Evolutionary conservation across 495 filamentous ascomycete species (phyloP).

Genomic region (Penicillium cinerascens): DNA sequence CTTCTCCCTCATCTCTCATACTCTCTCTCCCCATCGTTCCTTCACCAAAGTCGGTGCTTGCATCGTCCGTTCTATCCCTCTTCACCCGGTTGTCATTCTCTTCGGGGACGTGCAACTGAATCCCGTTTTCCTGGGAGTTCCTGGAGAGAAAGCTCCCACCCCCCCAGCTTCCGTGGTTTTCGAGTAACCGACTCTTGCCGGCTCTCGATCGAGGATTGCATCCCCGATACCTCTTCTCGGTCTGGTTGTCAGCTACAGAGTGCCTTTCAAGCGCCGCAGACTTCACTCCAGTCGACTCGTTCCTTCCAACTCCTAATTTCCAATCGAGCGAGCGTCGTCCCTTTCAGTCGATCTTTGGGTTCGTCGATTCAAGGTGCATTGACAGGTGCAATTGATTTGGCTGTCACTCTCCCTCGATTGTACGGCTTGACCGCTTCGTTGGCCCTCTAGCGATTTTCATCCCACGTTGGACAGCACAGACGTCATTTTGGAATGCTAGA

Average conservation of each 20-base stretch:
- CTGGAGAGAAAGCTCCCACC: conserved; percentile 6
- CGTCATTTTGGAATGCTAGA: conserved; percentile 32
- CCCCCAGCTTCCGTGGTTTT: conserved; percentile 1
- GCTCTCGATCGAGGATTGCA: conserved; percentile 8
- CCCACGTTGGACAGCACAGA: conserved; percentile 23
- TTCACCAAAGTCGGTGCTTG: conserved; percentile 33
- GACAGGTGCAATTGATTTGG: conserved; percentile 19
- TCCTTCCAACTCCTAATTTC: conserved; percentile 31
- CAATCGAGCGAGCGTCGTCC: conserved; percentile 32
- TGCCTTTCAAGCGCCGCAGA: conserved; percentile 12
- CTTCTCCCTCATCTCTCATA: conserved; percentile 16
- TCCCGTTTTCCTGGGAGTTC: conserved; percentile 3
- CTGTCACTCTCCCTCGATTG: conserved; percentile 4
- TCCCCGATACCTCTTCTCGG: conserved; percentile 4
- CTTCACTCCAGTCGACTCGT: conserved; percentile 35
- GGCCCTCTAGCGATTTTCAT: conserved; percentile 20
- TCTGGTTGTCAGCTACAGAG: conserved; percentile 12
- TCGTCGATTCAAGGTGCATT: conserved; percentile 11
- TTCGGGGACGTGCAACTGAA: conserved; percentile 29
- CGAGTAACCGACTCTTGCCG: background rate
- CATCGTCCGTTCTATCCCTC: conserved; percentile 27
- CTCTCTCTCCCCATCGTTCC: conserved; percentile 34
- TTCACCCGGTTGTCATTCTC: conserved; percentile 40
- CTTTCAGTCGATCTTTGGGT: conserved; percentile 23
- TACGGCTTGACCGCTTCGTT: conserved; percentile 12